These are phyloP conservation scores for Tylopilus sp. DNA, from an alignment of 1,284 basidiomycete genomes.

Conservation along the genomic window DNA sequence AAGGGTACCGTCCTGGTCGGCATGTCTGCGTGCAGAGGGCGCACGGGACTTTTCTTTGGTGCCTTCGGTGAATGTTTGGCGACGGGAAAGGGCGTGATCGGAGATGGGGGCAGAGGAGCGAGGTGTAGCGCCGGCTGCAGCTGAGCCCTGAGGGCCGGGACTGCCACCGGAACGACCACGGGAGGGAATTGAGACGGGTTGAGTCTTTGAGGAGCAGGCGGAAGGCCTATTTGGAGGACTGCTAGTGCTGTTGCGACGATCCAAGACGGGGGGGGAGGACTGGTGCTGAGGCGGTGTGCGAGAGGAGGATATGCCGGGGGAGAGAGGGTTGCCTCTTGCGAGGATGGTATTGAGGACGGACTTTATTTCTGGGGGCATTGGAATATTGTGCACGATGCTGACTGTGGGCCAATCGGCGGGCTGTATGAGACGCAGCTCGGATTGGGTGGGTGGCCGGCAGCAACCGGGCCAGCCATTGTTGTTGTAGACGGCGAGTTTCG, in stretches of 20 bases:
- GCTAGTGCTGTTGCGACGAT: constrained; percentile 62
- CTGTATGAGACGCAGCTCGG: constrained; percentile 70
- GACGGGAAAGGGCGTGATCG: constrained; percentile 59
- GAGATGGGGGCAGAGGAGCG: constrained; percentile 44
- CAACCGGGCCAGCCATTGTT: constrained; percentile 88
- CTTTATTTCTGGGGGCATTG: constrained; percentile 78
- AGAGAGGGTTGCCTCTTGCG: constrained; percentile 41
- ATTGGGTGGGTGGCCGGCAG: constrained; percentile 73
- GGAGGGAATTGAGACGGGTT: constrained; percentile 41
- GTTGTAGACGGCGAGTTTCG: constrained; percentile 64
- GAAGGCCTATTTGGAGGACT: constrained; percentile 50
- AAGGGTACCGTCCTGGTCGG: constrained; percentile 63
- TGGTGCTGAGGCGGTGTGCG: constrained; percentile 39
- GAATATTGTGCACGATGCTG: constrained; percentile 73
- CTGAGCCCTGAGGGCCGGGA: constrained; percentile 40
- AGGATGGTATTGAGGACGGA: constrained; percentile 66
- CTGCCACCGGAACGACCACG: constrained; percentile 47
- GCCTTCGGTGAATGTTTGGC: constrained; percentile 56
- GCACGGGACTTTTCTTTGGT: constrained; percentile 61
- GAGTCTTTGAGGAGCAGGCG: constrained; percentile 45
- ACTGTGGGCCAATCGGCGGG: constrained; percentile 85
- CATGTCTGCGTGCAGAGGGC: constrained; percentile 69
- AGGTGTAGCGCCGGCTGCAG: constrained; percentile 39
- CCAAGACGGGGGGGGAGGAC: constrained; percentile 50
- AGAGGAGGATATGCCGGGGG: constrained; percentile 40